A percentile compares a stretch with the other conserved stretches of the same genome.
Evolutionary conservation across 148 eudicot species (phyloP).

Genomic region (Rhododendron henanense): DNA sequence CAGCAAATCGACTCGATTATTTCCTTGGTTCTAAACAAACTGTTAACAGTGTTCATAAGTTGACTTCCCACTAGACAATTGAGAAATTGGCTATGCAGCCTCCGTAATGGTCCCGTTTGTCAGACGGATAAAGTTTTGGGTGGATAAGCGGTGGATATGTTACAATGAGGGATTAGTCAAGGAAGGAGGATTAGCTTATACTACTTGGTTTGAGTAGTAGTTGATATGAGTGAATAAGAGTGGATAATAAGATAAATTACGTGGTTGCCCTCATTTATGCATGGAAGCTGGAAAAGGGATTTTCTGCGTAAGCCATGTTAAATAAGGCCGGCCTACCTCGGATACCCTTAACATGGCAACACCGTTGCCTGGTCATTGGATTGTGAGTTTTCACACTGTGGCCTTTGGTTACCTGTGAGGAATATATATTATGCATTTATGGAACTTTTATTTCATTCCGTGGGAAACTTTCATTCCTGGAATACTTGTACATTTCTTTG

Average conservation of each 20-base stretch:
- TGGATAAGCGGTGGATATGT: no score
- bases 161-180: no score
- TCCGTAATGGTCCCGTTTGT: no score
- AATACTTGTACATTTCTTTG: background rate
- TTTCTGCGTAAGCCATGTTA: background rate
- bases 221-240: no score
- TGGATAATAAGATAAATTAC: no score
- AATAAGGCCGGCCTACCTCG: background rate
- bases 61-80: background rate
- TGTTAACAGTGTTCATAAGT: background rate
- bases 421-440: background rate
- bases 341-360: background rate
- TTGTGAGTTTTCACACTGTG: background rate
- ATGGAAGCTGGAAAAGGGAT: background rate
- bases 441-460: background rate
- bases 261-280: background rate
- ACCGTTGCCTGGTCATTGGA: slow-evolving; percentile 2
- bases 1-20: background rate
- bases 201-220: no score
- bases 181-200: no score
- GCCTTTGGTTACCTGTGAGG: background rate
- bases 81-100: background rate
- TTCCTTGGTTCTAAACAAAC: no score
- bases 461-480: background rate
- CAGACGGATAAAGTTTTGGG: no score